phyloP scores from a whole-genome alignment of 768 basidiomycete species.

The Infundibulicybe gibba region DNA sequence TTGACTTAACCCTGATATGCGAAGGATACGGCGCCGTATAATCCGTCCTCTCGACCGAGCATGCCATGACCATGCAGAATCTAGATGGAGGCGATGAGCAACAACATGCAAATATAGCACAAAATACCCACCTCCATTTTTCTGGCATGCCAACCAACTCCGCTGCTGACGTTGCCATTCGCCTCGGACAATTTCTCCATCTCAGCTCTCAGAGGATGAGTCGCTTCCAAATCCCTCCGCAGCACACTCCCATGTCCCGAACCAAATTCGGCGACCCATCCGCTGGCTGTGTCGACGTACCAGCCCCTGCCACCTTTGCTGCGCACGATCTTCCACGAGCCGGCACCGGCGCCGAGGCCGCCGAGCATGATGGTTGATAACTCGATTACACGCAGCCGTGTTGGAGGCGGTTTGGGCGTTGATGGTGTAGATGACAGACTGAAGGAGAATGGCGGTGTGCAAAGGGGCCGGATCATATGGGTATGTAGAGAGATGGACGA shows the following conservation, averaged over 20 bases:
- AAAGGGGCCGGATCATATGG: conserved; percentile 75
- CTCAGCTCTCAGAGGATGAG: conserved; percentile 69
- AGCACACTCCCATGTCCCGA: conserved; percentile 41
- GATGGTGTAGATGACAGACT: conserved; percentile 31
- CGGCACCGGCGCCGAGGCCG: conserved; percentile 73
- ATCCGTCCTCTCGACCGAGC: conserved; percentile 87
- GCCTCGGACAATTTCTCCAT: conserved; percentile 72
- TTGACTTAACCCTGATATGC: conserved; percentile 78
- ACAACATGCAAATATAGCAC: conserved; percentile 3
- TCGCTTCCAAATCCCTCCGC: conserved; percentile 50
- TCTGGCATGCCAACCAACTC: conserved; percentile 91
- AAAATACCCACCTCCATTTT: conserved; percentile 85
- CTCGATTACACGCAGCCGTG: conserved; percentile 85
- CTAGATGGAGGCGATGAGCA: conserved; percentile 26
- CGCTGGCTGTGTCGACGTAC: conserved; percentile 88
- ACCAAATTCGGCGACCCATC: conserved; percentile 60
- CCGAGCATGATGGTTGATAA: conserved; percentile 68
- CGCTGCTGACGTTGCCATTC: conserved; percentile 87
- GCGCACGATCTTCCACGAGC: conserved; percentile 83
- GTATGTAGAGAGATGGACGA: conserved; percentile 76
- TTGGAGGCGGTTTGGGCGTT: conserved; percentile 45
- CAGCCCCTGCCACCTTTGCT: conserved; percentile 94
- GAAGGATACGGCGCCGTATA: conserved; percentile 93
- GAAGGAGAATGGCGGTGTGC: conserved; percentile 74
- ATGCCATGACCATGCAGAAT: conserved; percentile 87